Evolutionary conservation across 306 rosid species (phyloP).

Genomic region (Cicer bijugum): DNA sequence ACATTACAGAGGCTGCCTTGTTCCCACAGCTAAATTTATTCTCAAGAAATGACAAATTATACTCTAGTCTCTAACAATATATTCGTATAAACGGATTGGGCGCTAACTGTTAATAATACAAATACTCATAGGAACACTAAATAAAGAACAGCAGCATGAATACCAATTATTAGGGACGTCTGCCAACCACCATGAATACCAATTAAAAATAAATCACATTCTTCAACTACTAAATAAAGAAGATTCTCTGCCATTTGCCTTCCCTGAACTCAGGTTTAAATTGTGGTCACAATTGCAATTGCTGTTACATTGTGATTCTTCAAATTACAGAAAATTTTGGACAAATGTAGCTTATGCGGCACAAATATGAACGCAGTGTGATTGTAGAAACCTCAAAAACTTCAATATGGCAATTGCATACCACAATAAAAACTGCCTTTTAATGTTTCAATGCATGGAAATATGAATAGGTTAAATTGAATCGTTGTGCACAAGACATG

Average conservation of each 20-base stretch:
- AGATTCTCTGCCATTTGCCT: not conserved
- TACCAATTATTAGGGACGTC: slow-evolving; percentile 13
- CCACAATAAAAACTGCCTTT: not conserved
- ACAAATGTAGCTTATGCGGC: not conserved
- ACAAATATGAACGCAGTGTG: not conserved
- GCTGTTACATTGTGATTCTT: not conserved
- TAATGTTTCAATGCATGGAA: slow-evolving; percentile 5
- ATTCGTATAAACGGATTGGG: slow-evolving; percentile 20
- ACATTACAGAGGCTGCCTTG: slow-evolving; percentile 4
- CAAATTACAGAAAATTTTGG: not conserved
- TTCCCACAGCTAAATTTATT: slow-evolving; percentile 3
- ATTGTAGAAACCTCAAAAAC: not conserved
- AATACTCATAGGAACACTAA: slow-evolving; percentile 13
- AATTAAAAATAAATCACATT: not conserved
- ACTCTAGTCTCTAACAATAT: slow-evolving; percentile 6
- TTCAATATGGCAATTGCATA: not conserved
- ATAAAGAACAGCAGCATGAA: slow-evolving; percentile 7
- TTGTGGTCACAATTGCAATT: not conserved
- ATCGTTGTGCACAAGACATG: slow-evolving; percentile 21
- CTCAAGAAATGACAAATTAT: slow-evolving; percentile 1
- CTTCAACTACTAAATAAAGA: slow-evolving; percentile 2
- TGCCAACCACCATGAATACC: not conserved
- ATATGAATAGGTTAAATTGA: not conserved
- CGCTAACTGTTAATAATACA: not conserved
- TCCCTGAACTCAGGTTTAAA: not conserved